Percentiles rank a stretch among this genome's conserved stretches.
These are phyloP conservation scores for Suhomyces prunicola DNA, from an alignment of 805 yeast genomes.

Conservation along the genomic window DNA sequence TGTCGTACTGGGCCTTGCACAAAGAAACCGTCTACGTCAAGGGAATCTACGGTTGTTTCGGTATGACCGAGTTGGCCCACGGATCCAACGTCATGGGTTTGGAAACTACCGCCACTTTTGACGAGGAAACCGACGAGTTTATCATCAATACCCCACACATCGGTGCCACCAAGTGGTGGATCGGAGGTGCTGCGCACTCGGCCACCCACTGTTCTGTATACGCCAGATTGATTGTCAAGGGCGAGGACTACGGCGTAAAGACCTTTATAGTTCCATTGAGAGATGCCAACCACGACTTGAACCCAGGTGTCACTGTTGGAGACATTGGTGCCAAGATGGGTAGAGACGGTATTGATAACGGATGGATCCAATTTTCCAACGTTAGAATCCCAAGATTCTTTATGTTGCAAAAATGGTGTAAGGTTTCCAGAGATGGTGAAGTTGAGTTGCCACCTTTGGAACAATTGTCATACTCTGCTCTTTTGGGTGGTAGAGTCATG, in stretches of 20 bases:
- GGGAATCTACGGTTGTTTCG: conserved; percentile 74
- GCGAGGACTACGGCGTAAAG: conserved; percentile 46
- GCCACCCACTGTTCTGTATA: conserved; percentile 41
- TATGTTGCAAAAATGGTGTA: conserved; percentile 45
- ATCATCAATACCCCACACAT: conserved; percentile 45
- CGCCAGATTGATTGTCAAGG: conserved; percentile 43
- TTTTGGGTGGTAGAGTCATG: conserved; percentile 44
- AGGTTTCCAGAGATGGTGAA: conserved; percentile 38
- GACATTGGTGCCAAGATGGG: conserved; percentile 50
- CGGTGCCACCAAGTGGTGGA: conserved; percentile 52
- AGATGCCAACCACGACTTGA: conserved; percentile 39
- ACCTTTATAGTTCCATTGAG: conserved; percentile 46
- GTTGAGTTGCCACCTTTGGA: conserved; percentile 44
- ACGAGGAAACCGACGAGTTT: conserved; percentile 39
- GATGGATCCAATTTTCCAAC: conserved; percentile 46
- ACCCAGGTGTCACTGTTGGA: conserved; percentile 45
- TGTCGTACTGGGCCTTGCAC: conserved; percentile 33
- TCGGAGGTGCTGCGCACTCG: conserved; percentile 49
- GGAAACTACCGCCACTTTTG: conserved; percentile 67
- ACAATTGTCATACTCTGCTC: conserved; percentile 42
- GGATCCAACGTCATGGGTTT: conserved; percentile 85
- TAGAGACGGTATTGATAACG: conserved; percentile 47
- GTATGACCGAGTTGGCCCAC: conserved; percentile 90
- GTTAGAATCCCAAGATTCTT: conserved; percentile 44
- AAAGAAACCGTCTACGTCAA: conserved; percentile 34